These are phyloP conservation scores for Venturia carpophila DNA, from an alignment of 2,329 filamentous ascomycete genomes.

Conservation along the genomic window DNA sequence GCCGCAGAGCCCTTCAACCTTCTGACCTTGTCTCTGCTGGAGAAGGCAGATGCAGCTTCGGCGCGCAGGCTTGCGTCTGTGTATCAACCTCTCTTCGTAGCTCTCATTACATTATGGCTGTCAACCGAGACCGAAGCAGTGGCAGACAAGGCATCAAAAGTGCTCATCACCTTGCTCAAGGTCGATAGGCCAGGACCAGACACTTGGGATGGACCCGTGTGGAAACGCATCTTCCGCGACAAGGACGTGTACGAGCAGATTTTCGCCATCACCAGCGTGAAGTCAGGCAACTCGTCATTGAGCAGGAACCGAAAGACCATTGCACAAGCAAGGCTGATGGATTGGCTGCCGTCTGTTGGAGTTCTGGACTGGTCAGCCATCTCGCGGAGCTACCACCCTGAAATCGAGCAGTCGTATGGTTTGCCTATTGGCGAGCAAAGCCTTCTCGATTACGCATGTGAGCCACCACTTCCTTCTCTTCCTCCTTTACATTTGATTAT, in stretches of 20 bases:
- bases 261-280: slow-evolving; percentile 47
- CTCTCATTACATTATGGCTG: slow-evolving; percentile 52
- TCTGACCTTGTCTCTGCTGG: slow-evolving; percentile 48
- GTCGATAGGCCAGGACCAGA: slow-evolving; percentile 34
- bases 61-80: slow-evolving; percentile 49
- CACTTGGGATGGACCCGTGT: slow-evolving; percentile 40
- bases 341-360: slow-evolving; percentile 48
- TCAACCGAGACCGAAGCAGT: slow-evolving; percentile 48
- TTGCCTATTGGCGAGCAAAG: slow-evolving; percentile 32
- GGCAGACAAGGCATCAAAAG: slow-evolving; percentile 45
- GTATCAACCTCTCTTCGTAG: slow-evolving; percentile 46
- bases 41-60: slow-evolving; percentile 49
- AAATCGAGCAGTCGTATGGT: slow-evolving; percentile 41
- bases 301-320: slow-evolving; percentile 49
- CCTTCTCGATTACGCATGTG: slow-evolving; percentile 46
- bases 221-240: slow-evolving; percentile 55
- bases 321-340: slow-evolving; percentile 52
- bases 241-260: slow-evolving; percentile 50
- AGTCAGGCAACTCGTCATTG: slow-evolving; percentile 32
- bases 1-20: slow-evolving; percentile 45
- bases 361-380: slow-evolving; percentile 49
- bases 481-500: too few relatives aligned
- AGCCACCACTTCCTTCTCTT: too few relatives aligned
- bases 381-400: slow-evolving; percentile 42
- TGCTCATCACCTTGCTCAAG: slow-evolving; percentile 46